Conservation (phyloP, 2,329 filamentous ascomycete species). For the Fusarium pininemorale region DNA sequence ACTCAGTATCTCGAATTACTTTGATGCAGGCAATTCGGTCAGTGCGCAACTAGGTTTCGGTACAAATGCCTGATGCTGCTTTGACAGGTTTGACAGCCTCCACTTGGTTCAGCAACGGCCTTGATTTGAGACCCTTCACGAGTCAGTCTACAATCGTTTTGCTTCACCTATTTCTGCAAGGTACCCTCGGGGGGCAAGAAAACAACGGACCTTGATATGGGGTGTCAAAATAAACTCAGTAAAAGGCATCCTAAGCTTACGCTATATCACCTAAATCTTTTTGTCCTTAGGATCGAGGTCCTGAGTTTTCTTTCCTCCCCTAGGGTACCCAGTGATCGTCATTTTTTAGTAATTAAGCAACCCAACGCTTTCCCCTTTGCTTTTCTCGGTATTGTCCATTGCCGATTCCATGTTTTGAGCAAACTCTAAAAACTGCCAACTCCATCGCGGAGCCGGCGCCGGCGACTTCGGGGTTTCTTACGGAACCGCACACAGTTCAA, state of each 20-base stretch:
- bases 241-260: too few species aligned
- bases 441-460: constrained; percentile 8
- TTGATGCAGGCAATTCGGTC: neutral
- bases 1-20: neutral
- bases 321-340: neutral
- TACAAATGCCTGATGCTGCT: neutral
- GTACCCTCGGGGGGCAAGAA: neutral
- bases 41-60: neutral
- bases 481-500: constrained; percentile 5
- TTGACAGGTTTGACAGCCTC: constrained; percentile 6
- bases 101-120: neutral
- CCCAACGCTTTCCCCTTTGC: neutral
- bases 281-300: too few species aligned
- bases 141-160: neutral
- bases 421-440: constrained; percentile 10
- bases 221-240: too few species aligned
- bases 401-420: constrained; percentile 17
- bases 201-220: too few species aligned
- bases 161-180: neutral
- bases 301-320: too few species aligned
- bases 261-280: too few species aligned
- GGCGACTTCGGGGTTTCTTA: neutral
- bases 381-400: neutral
- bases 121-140: neutral
- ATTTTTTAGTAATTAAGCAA: neutral